A percentile compares a stretch with the other conserved stretches of the same genome.
These are phyloP conservation scores for Penicillium tannophilum DNA, from an alignment of 495 filamentous ascomycete species.

Conservation along the genomic window DNA sequence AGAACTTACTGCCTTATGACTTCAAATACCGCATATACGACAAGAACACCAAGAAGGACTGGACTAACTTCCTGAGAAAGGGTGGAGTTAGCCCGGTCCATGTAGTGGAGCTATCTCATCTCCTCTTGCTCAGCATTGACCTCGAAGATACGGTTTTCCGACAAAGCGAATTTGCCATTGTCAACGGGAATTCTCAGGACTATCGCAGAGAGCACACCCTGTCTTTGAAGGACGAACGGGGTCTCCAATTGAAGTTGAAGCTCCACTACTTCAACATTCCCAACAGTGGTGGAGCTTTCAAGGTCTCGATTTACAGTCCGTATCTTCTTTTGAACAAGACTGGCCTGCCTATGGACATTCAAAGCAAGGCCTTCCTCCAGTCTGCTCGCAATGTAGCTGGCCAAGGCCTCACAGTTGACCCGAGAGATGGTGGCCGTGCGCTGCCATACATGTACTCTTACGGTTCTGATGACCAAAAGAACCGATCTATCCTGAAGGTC, in stretches of 20 bases:
- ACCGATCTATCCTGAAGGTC: constrained; percentile 83
- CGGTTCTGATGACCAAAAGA: constrained; percentile 79
- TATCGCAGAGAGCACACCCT: constrained; percentile 80
- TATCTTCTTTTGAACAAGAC: constrained; percentile 96
- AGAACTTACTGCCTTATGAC: constrained; percentile 93
- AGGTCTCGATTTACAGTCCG: constrained; percentile 87
- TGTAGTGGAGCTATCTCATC: constrained; percentile 92
- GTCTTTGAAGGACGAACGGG: constrained; percentile 80
- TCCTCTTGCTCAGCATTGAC: constrained; percentile 87
- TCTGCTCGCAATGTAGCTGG: constrained; percentile 79
- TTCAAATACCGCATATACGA: constrained; percentile 99
- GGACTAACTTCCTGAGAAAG: constrained; percentile 96
- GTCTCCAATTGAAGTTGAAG: constrained; percentile 74
- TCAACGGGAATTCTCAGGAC: constrained; percentile 88
- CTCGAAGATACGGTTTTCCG: constrained; percentile 96
- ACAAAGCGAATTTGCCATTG: constrained; percentile 92
- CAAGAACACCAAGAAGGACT: constrained; percentile 95
- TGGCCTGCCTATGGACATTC: constrained; percentile 83
- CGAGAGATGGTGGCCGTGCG: constrained; percentile 55
- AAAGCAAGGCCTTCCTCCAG: constrained; percentile 84
- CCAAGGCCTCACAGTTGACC: constrained; percentile 62
- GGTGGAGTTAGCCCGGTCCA: constrained; percentile 96
- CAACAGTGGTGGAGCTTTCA: constrained; percentile 93
- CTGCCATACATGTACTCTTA: constrained; percentile 97
- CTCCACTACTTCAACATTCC: constrained; percentile 93